A percentile compares a stretch with the other conserved stretches of the same genome.
Conservation (phyloP, 2,329 filamentous ascomycete species). For the Fusarium xylarioides region DNA sequence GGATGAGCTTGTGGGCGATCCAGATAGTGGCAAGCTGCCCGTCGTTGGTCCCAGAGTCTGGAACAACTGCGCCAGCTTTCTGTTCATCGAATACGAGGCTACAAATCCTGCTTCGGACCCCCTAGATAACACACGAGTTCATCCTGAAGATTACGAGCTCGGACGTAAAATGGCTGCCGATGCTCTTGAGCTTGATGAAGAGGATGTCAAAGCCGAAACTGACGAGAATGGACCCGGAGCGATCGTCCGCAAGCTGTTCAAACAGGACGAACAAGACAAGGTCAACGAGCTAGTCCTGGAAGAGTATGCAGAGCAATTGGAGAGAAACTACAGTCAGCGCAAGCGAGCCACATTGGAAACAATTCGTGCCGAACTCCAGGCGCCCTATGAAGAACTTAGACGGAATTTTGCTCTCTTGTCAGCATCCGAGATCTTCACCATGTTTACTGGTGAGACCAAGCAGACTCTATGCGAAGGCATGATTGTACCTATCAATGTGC, state of each 20-base stretch:
- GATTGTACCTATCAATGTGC: constrained; percentile 90
- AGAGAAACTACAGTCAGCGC: constrained; percentile 90
- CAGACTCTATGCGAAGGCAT: constrained; percentile 87
- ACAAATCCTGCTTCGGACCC: constrained; percentile 86
- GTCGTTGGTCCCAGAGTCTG: constrained; percentile 91
- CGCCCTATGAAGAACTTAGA: constrained; percentile 93
- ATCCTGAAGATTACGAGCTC: constrained; percentile 98
- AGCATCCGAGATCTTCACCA: constrained; percentile 88
- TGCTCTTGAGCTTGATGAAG: constrained; percentile 94
- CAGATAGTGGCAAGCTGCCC: constrained; percentile 77
- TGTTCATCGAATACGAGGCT: constrained; percentile 89
- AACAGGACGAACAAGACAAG: constrained; percentile 91
- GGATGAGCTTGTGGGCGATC: constrained; percentile 88
- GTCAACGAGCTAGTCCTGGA: constrained; percentile 97
- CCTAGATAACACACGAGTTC: constrained; percentile 94
- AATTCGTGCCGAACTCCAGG: constrained; percentile 91
- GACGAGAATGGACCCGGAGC: constrained; percentile 90
- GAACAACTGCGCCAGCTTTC: constrained; percentile 96
- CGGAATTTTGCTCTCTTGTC: constrained; percentile 77
- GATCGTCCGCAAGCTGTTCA: constrained; percentile 93
- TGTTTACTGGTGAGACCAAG: constrained; percentile 92
- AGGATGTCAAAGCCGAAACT: constrained; percentile 94
- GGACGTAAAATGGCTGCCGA: constrained; percentile 98
- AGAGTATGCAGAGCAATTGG: constrained; percentile 95
- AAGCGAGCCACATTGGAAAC: constrained; percentile 97